Evolutionary conservation across 1,284 basidiomycete species (phyloP).

Genomic region (Meira nashicola): DNA sequence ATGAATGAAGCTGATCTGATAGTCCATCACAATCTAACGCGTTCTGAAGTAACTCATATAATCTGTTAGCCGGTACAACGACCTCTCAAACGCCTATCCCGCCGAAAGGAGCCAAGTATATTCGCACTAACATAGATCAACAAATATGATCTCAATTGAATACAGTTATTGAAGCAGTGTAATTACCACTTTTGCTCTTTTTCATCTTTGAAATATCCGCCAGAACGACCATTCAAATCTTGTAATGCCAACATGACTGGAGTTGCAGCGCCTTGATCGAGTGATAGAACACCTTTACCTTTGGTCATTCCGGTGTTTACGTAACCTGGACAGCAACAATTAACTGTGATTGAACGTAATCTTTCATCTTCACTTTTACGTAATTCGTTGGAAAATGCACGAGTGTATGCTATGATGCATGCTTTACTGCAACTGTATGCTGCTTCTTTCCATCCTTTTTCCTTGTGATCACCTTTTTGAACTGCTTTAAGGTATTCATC

Average conservation of each 20-base stretch:
- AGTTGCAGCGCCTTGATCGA: slow-evolving; percentile 47
- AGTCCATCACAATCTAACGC: no score
- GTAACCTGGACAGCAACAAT: slow-evolving; percentile 47
- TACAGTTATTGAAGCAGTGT: no score
- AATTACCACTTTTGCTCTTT: not conserved
- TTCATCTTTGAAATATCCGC: slow-evolving; percentile 13
- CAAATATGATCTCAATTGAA: no score
- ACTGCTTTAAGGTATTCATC: slow-evolving; percentile 35
- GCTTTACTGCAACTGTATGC: slow-evolving; percentile 45
- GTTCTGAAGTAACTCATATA: no score
- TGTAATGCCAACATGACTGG: slow-evolving; percentile 42
- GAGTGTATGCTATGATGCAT: slow-evolving; percentile 35
- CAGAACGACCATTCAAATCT: slow-evolving; percentile 24
- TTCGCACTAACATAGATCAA: no score
- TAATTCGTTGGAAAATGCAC: slow-evolving; percentile 32
- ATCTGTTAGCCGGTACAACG: no score
- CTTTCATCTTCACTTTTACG: slow-evolving; percentile 20
- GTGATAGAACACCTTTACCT: slow-evolving; percentile 36
- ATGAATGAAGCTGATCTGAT: no score
- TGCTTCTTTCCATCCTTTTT: slow-evolving; percentile 46
- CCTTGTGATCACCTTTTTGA: slow-evolving; percentile 26
- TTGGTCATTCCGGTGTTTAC: slow-evolving; percentile 47
- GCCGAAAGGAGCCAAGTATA: no score
- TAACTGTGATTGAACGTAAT: slow-evolving; percentile 14
- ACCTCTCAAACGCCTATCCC: no score